These are phyloP conservation scores for Dentipellis sp. DNA, from an alignment of 768 basidiomycete genomes.

Conservation along the genomic window DNA sequence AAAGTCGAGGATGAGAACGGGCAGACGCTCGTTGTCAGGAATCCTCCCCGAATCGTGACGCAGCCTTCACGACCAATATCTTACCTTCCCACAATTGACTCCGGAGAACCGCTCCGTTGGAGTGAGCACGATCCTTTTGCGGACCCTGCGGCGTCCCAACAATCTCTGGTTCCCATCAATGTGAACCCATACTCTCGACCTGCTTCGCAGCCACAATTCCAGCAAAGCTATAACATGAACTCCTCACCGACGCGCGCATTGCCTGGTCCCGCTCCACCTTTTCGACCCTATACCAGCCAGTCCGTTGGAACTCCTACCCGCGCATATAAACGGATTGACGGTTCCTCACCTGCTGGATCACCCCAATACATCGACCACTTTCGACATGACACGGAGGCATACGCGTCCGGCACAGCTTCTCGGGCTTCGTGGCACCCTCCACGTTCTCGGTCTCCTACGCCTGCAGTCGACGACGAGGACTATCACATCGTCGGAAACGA, in stretches of 20 bases:
- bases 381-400: conserved; percentile 57
- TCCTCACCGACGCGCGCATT: conserved; percentile 1
- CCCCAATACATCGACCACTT: conserved; percentile 45
- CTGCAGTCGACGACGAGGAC: conserved; percentile 64
- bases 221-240: background rate
- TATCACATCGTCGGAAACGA: conserved; percentile 50
- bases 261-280: background rate
- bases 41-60: background rate
- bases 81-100: conserved; percentile 22
- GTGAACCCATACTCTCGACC: conserved; percentile 3
- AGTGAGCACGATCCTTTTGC: conserved; percentile 22
- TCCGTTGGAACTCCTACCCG: conserved; percentile 7
- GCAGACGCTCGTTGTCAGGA: background rate
- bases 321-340: conserved; percentile 5
- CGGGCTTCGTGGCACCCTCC: conserved; percentile 39
- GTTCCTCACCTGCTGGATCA: conserved; percentile 16
- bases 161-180: conserved; percentile 1
- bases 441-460: conserved; percentile 71
- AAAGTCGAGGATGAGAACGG: background rate
- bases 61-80: background rate
- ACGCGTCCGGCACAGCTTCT: conserved; percentile 51
- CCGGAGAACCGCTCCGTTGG: conserved; percentile 20
- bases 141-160: conserved; percentile 12
- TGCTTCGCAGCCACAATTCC: conserved; percentile 7
- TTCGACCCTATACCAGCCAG: background rate